Base-by-base conservation (phyloP, 164 flowering plant genomes). In the Macadamia tetraphylla region DNA sequence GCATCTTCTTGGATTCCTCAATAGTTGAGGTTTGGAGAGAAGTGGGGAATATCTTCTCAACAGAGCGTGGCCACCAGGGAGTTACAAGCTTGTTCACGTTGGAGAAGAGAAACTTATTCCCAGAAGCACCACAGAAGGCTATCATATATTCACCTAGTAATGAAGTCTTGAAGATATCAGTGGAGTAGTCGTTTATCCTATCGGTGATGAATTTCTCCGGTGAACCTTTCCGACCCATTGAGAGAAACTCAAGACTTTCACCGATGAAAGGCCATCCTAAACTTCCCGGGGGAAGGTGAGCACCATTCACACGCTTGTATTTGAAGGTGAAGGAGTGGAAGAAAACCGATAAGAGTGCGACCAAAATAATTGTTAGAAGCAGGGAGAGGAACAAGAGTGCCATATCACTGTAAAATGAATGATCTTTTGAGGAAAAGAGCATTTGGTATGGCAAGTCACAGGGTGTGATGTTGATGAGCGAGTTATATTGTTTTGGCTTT, bases 171-270 rank as follows among this genome's bases (percentile, higher is more conserved):
- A 46, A 46, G 51, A 46, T 46, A 3, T 46, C 51, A 23, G 60
- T 0, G 4, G 60, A 58, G 60, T 58, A 58, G 1, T 74, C 70
- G 29, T 58, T 6, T 67, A 76, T 72, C 13, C 83, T 71, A 51
- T 82, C 81, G n/a, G 71, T 60, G 18, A 82, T 73, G 76, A 80
- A 82, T 60, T 73, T 74, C 32, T 80, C 80, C 0, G 83, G 83
- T 29, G 68, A 70, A 17, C 83, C 83, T 31, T 71, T 77, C 73
- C 81, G 70, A 15, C 83, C 83, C 1, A 75, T 32, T 18, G 80
- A 77, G 67, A 81, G 73, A 58, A 79, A 77, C 56, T 74, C 74
- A 14, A 72, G 59, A 70, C 74, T 78, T 66, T 81, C 84, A 0
- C 84, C 84, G 13, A 81, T 9, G 44, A 74, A 7, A 13, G 85